Evolutionary conservation across 768 basidiomycete genomes (phyloP).

Genomic region (Inosperma sp.): DNA sequence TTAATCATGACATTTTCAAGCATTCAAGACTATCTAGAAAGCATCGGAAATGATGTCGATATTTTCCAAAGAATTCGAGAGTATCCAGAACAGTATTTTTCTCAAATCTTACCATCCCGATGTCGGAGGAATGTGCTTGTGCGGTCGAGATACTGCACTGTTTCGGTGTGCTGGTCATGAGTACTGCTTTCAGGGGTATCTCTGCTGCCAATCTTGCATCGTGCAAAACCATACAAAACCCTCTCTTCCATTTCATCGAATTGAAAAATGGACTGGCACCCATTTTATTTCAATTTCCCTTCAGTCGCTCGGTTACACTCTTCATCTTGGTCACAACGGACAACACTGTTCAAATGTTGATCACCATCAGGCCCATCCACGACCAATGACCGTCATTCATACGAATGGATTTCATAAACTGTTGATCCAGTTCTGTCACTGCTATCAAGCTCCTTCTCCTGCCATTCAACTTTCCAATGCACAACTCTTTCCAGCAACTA

Average conservation of each 20-base stretch:
- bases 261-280: slow-evolving; percentile 16
- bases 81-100: too few species aligned
- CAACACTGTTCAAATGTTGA: slow-evolving; percentile 12
- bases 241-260: slow-evolving; percentile 15
- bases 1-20: too few species aligned
- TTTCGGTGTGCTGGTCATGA: slow-evolving; percentile 7
- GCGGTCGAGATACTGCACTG: neutral
- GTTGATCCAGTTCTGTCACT: slow-evolving; percentile 13
- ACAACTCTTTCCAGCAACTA: slow-evolving; percentile 7
- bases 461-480: slow-evolving; percentile 6
- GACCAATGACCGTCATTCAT: slow-evolving; percentile 12
- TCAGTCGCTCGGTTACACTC: neutral
- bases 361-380: neutral
- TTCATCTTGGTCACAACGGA: slow-evolving; percentile 17
- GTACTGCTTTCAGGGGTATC: slow-evolving; percentile 4
- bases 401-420: slow-evolving; percentile 17
- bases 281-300: slow-evolving; percentile 12
- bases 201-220: slow-evolving; percentile 11
- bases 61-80: too few species aligned
- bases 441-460: neutral
- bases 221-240: slow-evolving; percentile 7
- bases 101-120: too few species aligned
- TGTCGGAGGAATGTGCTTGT: neutral
- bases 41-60: too few species aligned
- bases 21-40: too few species aligned